Evolutionary conservation across 2,329 filamentous ascomycete genomes (phyloP), one percentile per base, ranked within the genome.

Genomic region (Paracorniculantispora psalliotae): DNA sequence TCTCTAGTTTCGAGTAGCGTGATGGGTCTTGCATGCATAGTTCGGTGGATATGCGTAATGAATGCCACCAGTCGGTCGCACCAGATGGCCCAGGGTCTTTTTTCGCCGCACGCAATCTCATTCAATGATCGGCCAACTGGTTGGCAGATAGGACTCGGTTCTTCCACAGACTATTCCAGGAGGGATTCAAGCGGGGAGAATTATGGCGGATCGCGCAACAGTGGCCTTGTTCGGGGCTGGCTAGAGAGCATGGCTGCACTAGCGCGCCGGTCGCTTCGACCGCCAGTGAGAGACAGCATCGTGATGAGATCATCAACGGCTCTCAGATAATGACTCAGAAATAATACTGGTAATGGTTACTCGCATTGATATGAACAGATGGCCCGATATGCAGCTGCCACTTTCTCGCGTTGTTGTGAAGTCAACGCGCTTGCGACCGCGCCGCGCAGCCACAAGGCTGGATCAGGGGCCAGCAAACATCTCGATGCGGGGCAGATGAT

Each of bases 41-140:
- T 54, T 33, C 23, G 19, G 51, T 51, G 48, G 48, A 51, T 51
- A 51, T 28, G 51, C 17, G 49, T 39, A 39, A 23, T 43, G n/a
- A n/a, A 54, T 54, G 51, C 51, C 49, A 28, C 49, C 35, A 52
- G 33, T 51, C 48, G 30, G 48, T n/a, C 48, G 12, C 33, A 28
- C 28, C 19, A 17, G n/a, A 19, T 15, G 4, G 4, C 33, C 33
- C 33, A 37, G 33, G 5, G 33, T 33, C 10, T 15, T 15, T 8
- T 9, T 37, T 15, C 33, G 12, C 12, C 33, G 33, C 33, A 37
- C 33, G 10, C 33, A 37, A 15, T 15, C 33, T 15, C 10, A 12
- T 4, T 6, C 12, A 12, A 37, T 37, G 17, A 15, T 15, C 33
- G 33, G 33, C 12, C 33, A 37, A 37, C 33, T 37, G 17, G 33